phyloP scores from a whole-genome alignment of 2,329 filamentous ascomycete species.

The Coniochaeta pulveracea region DNA sequence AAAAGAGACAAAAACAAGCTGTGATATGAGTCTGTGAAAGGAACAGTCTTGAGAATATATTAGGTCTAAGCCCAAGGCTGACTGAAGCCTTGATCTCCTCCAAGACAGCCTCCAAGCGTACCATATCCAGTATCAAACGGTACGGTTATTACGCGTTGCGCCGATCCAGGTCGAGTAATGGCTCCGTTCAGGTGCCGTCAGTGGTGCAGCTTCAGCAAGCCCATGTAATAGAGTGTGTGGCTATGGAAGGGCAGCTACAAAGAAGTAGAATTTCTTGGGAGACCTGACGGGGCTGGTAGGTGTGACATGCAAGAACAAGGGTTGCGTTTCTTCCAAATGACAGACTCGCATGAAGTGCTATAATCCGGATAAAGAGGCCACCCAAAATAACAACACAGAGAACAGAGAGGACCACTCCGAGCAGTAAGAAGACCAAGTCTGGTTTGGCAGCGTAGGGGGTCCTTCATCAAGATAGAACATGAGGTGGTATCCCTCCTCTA shows the following conservation, averaged over 20 bases:
- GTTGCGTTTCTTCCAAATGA: conserved; percentile 4
- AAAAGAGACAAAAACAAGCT: not conserved
- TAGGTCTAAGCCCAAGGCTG: no score
- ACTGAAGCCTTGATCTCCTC: no score
- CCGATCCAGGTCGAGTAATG: not conserved
- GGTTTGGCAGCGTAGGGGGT: not conserved
- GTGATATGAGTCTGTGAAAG: no score
- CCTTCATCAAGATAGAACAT: not conserved
- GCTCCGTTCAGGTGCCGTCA: not conserved
- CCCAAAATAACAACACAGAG: conserved; percentile 5
- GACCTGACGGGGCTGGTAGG: no score
- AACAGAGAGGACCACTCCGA: not conserved
- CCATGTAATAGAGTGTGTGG: not conserved
- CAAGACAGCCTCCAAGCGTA: no score
- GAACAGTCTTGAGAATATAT: no score
- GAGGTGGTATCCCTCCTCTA: not conserved
- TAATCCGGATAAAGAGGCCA: conserved; percentile 1
- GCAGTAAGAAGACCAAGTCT: not conserved
- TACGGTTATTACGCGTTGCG: not conserved
- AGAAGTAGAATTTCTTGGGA: not conserved
- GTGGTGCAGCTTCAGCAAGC: not conserved
- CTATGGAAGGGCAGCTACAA: not conserved
- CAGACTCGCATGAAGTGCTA: not conserved
- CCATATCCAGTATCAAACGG: conserved; percentile 1
- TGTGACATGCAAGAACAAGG: conserved; percentile 3